Evolutionary conservation across 176 grass and related monocot genomes (phyloP), one percentile per base, ranked within the genome.

Genomic region (Elaeis guineensis): DNA sequence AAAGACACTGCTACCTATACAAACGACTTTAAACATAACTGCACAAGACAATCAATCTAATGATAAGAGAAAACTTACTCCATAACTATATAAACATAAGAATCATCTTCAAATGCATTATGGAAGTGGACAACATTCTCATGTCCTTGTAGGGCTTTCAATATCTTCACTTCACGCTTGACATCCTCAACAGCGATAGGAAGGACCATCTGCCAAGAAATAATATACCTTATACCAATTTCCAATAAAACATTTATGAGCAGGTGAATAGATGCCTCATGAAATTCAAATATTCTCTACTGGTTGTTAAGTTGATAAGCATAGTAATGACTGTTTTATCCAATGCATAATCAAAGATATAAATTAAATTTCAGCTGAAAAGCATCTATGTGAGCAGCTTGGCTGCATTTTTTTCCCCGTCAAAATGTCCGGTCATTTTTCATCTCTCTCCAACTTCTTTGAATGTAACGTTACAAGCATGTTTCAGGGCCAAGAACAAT

Each of bases 1-100:
- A 25, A 21, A 24, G 1, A 16, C 8, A 14, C 15, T 58, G 14
- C 56, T 16, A 5, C 23, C 15, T 5, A 15, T 1, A 58, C 19
- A 58, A 22, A 51, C 1, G 16, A 12, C 17, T 17, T 18, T 14
- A 3, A n/a, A 17, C 17, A 52, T 17, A 44, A 44, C 35, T 44
- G 35, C 35, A 25, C 4, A 52, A 26, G 21, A 52, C 50, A 23
- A 49, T 17, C 26, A 26, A 17, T 17, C 24, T 49, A 65, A 26
- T 44, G 35, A 12, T 44, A 5, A 60, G 50, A 22, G 11, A 68
- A 25, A 75, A 73, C 90, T 84, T 95, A 95, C 90, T 95, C 90
- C 90, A 95, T 95, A 66, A 90, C 90, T 69, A 95, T 95, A 64
- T 87, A 95, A 17, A 90, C 86, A 83, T 79, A 95, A 61, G 49